Evolutionary conservation across 306 rosid species (phyloP).

Genomic region (Vigna hirtella): DNA sequence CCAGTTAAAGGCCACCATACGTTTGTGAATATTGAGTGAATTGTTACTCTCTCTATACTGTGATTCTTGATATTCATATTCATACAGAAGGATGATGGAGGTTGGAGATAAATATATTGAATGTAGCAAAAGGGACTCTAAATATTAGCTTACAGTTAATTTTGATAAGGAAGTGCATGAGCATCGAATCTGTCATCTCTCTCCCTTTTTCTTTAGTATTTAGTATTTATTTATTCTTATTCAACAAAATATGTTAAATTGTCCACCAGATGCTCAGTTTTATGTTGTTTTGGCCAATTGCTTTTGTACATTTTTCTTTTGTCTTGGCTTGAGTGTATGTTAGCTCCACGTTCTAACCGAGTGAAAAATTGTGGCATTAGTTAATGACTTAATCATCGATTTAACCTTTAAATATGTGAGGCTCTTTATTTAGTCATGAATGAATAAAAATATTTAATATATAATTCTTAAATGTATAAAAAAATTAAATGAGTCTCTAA

Average conservation of each 20-base stretch:
- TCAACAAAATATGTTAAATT: background rate
- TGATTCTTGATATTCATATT: conserved; percentile 35
- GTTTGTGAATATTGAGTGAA: conserved; percentile 40
- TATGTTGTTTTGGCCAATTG: background rate
- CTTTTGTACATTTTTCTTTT: too few relatives aligned
- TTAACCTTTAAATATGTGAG: too few relatives aligned
- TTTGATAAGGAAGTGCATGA: conserved; percentile 35
- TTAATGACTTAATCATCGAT: too few relatives aligned
- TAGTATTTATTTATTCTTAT: background rate
- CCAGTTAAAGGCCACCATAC: conserved; percentile 23
- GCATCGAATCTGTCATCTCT: background rate
- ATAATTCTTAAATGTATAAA: too few relatives aligned
- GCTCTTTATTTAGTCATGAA: too few relatives aligned
- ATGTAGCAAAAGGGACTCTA: conserved; percentile 30
- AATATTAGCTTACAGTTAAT: conserved; percentile 35
- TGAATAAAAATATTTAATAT: too few relatives aligned
- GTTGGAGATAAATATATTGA: conserved; percentile 35
- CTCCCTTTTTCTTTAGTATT: background rate
- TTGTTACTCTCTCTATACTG: conserved; percentile 37
- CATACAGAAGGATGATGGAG: conserved; percentile 20
- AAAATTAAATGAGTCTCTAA: too few relatives aligned
- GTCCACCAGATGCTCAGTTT: background rate
- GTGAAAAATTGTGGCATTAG: background rate
- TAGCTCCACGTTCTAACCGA: background rate
- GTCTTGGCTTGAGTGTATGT: too few relatives aligned